Evolutionary conservation across 257 asterid species (phyloP), one percentile per base, ranked within the genome.

Genomic region (Sherardia arvensis): DNA sequence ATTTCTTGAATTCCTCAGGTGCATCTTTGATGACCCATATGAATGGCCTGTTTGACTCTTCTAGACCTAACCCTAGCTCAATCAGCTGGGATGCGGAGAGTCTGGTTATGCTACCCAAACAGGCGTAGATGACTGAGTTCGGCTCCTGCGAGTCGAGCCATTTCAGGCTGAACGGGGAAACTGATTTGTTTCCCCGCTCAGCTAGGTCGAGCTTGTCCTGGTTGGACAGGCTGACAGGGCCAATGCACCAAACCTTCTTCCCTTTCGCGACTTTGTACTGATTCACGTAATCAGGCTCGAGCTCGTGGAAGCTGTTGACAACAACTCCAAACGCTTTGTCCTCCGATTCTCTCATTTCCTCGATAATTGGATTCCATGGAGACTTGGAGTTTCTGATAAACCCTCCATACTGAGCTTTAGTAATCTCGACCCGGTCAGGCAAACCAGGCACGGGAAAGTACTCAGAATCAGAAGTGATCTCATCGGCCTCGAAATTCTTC

Each of bases 51-150:
- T 64, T 72, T 0, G 84, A 75, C 3, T 71, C 64, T 64, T 81
- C 91, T 33, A 81, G 23, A 17, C 79, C 91, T n/a, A 71, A 59
- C 20, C 81, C 91, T 2, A 84, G 77, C 63, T 81, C 82, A 12
- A 71, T 70, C 70, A 75, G 36, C 33, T 84, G 87, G 7, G 72
- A 15, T 2, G 71, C 48, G 8, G 76, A 66, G 4, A 82, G 26
- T 9, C 74, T 65, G 7, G 83, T 64, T 47, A 82, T 23, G 78
- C 86, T 84, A 20, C 95, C 95, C 7, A 84, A 73, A 56, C 91
- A 80, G 7, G 26, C 81, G 53, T 74, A 86, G 3, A 86, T 10
- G 1, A 78, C 88, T 0, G 85, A 80, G 69, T 62, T 32, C 0
- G 17, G 47, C 47, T 38, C 47, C 17, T 4, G 3, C 5, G 47